Percentiles rank a stretch among this genome's conserved stretches.
Conservation (phyloP, 352 stramenopile species). For the Peronosclerospora sorghi region DNA sequence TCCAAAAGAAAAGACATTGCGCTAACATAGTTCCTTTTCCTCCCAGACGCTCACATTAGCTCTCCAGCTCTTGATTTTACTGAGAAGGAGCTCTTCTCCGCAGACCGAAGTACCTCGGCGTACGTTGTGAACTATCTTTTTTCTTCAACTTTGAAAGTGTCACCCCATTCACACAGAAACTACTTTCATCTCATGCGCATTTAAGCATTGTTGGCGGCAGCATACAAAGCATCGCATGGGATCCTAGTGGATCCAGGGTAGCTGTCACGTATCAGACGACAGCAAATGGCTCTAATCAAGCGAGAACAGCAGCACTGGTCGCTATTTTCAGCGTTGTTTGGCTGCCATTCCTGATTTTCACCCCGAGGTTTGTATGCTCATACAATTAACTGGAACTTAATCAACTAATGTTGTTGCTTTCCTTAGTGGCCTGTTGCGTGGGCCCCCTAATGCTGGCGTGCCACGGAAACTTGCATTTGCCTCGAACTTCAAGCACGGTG, state of each 20-base stretch:
- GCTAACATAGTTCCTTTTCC: neutral
- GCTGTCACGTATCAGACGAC: slow-evolving; percentile 43
- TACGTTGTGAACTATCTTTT: slow-evolving; percentile 31
- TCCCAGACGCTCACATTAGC: slow-evolving; percentile 59
- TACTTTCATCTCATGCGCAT: neutral
- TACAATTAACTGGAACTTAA: neutral
- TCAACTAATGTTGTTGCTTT: neutral
- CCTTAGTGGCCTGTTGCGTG: slow-evolving; percentile 41
- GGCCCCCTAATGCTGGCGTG: slow-evolving; percentile 44
- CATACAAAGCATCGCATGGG: slow-evolving; percentile 51
- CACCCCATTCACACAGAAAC: neutral
- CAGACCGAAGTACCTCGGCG: slow-evolving; percentile 51
- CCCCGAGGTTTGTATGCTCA: slow-evolving; percentile 28
- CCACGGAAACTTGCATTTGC: slow-evolving; percentile 51
- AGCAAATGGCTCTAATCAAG: slow-evolving; percentile 9
- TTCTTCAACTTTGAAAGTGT: slow-evolving; percentile 40
- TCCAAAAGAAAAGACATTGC: neutral
- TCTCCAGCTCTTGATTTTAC: slow-evolving; percentile 55
- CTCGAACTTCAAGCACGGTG: slow-evolving; percentile 54
- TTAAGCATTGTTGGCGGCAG: slow-evolving; percentile 47
- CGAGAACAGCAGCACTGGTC: slow-evolving; percentile 38
- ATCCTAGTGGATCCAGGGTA: slow-evolving; percentile 53
- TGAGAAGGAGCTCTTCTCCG: slow-evolving; percentile 46
- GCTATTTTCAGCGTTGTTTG: slow-evolving; percentile 59
- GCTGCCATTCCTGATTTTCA: slow-evolving; percentile 71